Base-by-base conservation (phyloP, 192 early-diverging fungal genomes). In the Entomortierella beljakovae region DNA sequence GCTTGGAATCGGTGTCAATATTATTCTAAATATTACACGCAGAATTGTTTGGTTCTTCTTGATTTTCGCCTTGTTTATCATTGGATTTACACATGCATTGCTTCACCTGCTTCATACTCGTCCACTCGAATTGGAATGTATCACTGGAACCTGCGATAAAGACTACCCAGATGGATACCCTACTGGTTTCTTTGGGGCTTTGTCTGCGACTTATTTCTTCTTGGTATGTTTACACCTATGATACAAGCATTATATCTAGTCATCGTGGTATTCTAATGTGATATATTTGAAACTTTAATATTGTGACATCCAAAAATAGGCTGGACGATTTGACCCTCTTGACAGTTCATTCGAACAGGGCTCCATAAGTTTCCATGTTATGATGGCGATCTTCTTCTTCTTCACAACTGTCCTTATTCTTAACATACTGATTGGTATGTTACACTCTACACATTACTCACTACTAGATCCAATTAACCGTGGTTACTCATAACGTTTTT, bases 311-410 rank as follows among this genome's bases (percentile, higher is more conserved):
- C 5, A 8, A 8, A 2, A 57, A 31, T 57, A 77, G 74, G 66
- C 74, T 40, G 74, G 74, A 25, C 60, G 61, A 49, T 77, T 57
- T 20, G 74, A 77, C 42, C 61, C 65, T 16, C 22, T 77, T 0
- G 26, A 29, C 0, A 3, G 3, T 1, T 43, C 38, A 22, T 59
- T 77, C 6, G 29, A 48, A 0, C 33, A 37, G 13, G 8, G 6
- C 0, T 33, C 23, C 3, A 22, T 34, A 15, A 64, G 66, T 38
- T 77, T 77, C 66, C 65, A 69, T 29, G 15, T 77, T 22, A 77
- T 77, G 66, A 77, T 77, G 74, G 37, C 64, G 13, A 52, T 77
- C 26, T 77, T 69, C 61, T 77, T 77, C 66, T 77, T 77, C 61
- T 57, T 69, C 74, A 69, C 74, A 6, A 61, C 66, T 38, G 69